Evolutionary conservation across 176 grass and related monocot species (phyloP).

Genomic region (Bothriochloa decipiens): DNA sequence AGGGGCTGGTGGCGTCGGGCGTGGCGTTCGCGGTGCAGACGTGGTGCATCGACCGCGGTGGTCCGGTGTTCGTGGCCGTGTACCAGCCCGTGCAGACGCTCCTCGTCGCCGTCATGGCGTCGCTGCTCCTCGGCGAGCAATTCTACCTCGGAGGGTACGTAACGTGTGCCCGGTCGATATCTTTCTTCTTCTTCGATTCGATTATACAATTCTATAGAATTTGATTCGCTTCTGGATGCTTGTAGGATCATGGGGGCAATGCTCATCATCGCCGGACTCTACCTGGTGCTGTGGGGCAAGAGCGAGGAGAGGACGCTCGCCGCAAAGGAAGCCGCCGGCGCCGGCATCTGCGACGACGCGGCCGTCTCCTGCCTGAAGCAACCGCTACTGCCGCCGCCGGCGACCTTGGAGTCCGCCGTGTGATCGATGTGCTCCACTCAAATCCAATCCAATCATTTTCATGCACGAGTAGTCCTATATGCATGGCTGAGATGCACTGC

Average conservation of each 20-base stretch:
- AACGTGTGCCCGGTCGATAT: neutral
- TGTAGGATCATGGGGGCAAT: slow-evolving; percentile 15
- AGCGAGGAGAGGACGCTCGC: slow-evolving; percentile 17
- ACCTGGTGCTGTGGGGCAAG: slow-evolving; percentile 31
- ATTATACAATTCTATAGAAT: too few species aligned
- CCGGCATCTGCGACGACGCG: neutral
- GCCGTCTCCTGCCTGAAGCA: slow-evolving; percentile 33
- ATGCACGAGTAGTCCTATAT: neutral
- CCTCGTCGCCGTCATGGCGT: slow-evolving; percentile 33
- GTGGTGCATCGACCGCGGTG: slow-evolving; percentile 19
- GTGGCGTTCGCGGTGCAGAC: slow-evolving; percentile 15
- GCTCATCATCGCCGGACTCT: slow-evolving; percentile 12
- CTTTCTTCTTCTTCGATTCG: neutral
- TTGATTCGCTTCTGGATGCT: neutral
- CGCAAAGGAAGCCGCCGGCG: slow-evolving; percentile 12
- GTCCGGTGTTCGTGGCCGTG: neutral
- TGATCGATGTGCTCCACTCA: neutral
- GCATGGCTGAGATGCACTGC: neutral
- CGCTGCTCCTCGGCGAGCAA: slow-evolving; percentile 28
- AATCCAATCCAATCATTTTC: neutral
- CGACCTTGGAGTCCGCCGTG: slow-evolving; percentile 9
- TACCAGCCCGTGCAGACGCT: slow-evolving; percentile 36
- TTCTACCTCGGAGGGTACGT: slow-evolving; percentile 29
- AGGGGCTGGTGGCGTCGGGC: neutral
- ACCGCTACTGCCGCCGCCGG: neutral